phyloP scores from a whole-genome alignment of 2,329 filamentous ascomycete genomes.

The Simplicillium sp. region DNA sequence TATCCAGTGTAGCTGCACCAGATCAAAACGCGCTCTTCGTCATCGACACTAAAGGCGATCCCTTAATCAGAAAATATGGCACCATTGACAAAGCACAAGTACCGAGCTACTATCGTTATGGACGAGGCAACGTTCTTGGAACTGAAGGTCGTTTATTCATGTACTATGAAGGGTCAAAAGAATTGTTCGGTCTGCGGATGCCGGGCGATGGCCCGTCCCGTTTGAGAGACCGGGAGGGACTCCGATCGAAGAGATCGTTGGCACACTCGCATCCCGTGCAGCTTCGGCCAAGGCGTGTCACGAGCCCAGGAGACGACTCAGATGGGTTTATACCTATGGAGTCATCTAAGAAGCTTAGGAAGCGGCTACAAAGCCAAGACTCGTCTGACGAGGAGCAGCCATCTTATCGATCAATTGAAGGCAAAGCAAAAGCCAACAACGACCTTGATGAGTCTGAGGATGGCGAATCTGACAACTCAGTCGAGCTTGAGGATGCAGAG shows the following conservation, averaged over 20 bases:
- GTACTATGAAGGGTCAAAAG: constrained; percentile 51
- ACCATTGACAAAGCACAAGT: constrained; percentile 62
- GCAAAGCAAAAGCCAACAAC: constrained; percentile 44
- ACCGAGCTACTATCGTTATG: constrained; percentile 60
- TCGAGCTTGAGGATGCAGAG: constrained; percentile 20
- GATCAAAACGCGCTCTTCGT: constrained; percentile 31
- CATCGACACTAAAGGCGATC: constrained; percentile 68
- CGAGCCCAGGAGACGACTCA: constrained; percentile 13
- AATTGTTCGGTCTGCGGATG: constrained; percentile 41
- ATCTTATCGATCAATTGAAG: constrained; percentile 58
- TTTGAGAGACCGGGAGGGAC: constrained; percentile 7
- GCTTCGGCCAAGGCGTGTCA: constrained; percentile 20
- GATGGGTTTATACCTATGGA: constrained; percentile 41
- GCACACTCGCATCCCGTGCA: constrained; percentile 28
- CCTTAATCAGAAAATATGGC: constrained; percentile 65
- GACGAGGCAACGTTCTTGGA: constrained; percentile 64
- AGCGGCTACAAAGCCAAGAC: constrained; percentile 17
- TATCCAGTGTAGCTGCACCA: not conserved
- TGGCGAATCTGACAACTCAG: constrained; percentile 30
- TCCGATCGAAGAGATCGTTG: constrained; percentile 14
- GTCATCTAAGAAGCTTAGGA: constrained; percentile 31
- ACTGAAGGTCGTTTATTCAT: constrained; percentile 51
- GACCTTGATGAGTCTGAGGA: constrained; percentile 41
- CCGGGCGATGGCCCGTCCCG: constrained; percentile 25
- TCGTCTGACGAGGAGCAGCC: constrained; percentile 37